phyloP scores from a whole-genome alignment of 148 eudicot genomes.

The Chenopodium suecicum region DNA sequence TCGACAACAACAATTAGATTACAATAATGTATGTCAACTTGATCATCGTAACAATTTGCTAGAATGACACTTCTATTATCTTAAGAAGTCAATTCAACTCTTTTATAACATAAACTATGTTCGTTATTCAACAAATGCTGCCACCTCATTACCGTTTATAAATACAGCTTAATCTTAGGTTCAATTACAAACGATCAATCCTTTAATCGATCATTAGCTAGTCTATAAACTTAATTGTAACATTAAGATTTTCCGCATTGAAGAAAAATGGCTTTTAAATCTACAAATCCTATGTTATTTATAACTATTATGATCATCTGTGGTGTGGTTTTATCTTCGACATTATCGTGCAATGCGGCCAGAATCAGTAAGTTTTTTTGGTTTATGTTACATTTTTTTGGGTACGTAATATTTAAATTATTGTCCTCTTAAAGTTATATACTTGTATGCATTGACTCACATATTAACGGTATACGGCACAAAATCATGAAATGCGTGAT shows the following conservation, averaged over 20 bases:
- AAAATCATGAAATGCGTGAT: too few species aligned
- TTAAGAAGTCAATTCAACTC: too few species aligned
- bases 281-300: not conserved
- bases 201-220: not conserved
- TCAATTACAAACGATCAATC: not conserved
- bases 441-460: too few species aligned
- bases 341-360: constrained; percentile 1
- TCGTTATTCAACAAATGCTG: not conserved
- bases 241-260: not conserved
- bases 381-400: not conserved
- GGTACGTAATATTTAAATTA: too few species aligned
- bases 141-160: not conserved
- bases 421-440: too few species aligned
- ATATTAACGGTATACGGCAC: too few species aligned
- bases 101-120: too few species aligned
- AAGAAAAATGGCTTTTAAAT: not conserved
- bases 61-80: too few species aligned
- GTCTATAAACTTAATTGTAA: not conserved
- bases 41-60: too few species aligned
- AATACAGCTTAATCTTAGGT: not conserved
- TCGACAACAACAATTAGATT: too few species aligned
- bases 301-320: not conserved
- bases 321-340: not conserved
- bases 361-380: not conserved
- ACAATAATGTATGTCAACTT: too few species aligned